A percentile compares a stretch with the other conserved stretches of the same genome.
phyloP scores from a whole-genome alignment of 2,329 filamentous ascomycete species.

The Ilyonectria sp. region DNA sequence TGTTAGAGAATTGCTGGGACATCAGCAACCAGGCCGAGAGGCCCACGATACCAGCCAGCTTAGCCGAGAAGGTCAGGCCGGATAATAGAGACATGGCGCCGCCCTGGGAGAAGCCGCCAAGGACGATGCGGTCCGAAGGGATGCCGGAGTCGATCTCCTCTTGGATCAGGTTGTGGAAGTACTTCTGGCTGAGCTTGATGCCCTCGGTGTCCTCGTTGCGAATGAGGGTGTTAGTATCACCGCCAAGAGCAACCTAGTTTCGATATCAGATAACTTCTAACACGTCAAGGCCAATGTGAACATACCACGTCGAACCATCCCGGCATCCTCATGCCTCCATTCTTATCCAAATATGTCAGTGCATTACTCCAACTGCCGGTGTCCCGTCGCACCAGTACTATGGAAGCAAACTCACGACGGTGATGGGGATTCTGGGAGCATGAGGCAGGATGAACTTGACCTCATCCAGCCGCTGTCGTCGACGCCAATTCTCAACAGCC shows the following conservation, averaged over 20 bases:
- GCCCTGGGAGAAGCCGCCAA: conserved; percentile 90
- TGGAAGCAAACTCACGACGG: conserved; percentile 60
- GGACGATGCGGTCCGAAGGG: conserved; percentile 83
- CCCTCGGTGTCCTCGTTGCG: conserved; percentile 77
- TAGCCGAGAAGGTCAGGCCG: conserved; percentile 79
- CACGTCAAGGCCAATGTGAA: neutral
- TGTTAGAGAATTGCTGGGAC: conserved; percentile 60
- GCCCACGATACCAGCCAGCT: conserved; percentile 90
- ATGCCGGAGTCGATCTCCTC: conserved; percentile 87
- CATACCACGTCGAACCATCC: conserved; percentile 88
- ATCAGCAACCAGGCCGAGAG: conserved; percentile 87
- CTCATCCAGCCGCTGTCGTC: conserved; percentile 84
- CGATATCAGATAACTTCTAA: conserved; percentile 11
- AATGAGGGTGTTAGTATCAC: conserved; percentile 50
- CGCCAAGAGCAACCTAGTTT: conserved; percentile 53
- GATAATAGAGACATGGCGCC: conserved; percentile 89
- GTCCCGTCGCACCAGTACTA: neutral
- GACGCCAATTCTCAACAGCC: conserved; percentile 89
- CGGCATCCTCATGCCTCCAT: conserved; percentile 72
- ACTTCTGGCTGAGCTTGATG: conserved; percentile 79
- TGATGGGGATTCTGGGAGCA: conserved; percentile 89
- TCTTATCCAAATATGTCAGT: conserved; percentile 41
- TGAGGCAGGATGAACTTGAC: conserved; percentile 96
- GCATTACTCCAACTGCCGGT: neutral
- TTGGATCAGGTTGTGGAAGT: conserved; percentile 85